phyloP scores from a whole-genome alignment of 371 early-diverging fungal species.

The Cladochytrium tenue region DNA sequence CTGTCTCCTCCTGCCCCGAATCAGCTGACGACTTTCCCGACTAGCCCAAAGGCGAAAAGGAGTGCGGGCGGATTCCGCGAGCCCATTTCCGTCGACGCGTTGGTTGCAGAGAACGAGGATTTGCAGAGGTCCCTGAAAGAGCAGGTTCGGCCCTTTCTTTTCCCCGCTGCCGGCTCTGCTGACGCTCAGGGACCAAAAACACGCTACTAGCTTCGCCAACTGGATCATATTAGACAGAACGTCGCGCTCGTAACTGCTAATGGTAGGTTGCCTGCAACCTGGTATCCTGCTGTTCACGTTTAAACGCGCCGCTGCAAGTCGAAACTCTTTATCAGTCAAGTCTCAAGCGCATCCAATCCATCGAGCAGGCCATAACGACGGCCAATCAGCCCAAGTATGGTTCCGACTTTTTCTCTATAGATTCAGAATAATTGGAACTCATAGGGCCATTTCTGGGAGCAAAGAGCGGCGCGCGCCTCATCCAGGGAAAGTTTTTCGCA shows the following conservation, averaged over 20 bases:
- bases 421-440: no score
- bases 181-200: no score
- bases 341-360: background rate
- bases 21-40: no score
- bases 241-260: background rate
- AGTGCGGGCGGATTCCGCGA: no score
- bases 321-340: background rate
- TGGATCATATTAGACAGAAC: background rate
- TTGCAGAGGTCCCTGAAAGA: constrained; percentile 12
- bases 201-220: background rate
- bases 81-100: background rate
- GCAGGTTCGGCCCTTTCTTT: constrained; percentile 8
- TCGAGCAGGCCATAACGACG: no score
- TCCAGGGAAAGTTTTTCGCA: background rate
- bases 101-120: constrained; percentile 12
- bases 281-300: background rate
- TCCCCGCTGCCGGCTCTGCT: no score
- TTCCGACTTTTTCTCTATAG: no score
- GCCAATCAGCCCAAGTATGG: no score
- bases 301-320: background rate
- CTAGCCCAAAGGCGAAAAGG: no score
- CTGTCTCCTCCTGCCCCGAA: no score
- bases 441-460: no score
- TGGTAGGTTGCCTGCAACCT: background rate
- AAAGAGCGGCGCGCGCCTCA: no score